Evolutionary conservation across 352 stramenopile species (phyloP), one percentile per base, ranked within the genome.

Genomic region (Pythium pyrilobum): DNA sequence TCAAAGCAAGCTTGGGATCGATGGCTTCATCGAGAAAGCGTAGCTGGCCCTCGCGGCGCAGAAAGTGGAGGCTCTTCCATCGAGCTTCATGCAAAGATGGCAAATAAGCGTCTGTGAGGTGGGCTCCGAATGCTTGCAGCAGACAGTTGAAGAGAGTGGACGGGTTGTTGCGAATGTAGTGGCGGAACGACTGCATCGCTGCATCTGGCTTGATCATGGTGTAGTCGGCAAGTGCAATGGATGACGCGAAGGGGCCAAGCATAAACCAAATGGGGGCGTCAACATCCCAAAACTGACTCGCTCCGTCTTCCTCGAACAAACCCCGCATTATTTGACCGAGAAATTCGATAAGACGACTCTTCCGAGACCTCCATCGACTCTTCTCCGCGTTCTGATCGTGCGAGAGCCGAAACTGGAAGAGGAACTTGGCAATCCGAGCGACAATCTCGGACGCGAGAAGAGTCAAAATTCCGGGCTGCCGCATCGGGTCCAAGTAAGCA

Each of bases 381-480:
- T 54, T 69, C 0, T 65, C 59, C 10, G 64, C 67, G 5, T 60
- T 72, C 7, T 72, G 42, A 58, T 88, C 71, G 36, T 83, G 74
- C 1, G 79, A 61, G 46, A 89, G 64, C 8, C 70, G 67, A 28
- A 80, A 89, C 4, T 73, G 73, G 33, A 93, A 89, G 8, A 92
- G 36, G 1, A 74, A 80, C 58, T 92, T 93, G 4, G 83, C 83
- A 24, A 93, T 37, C 28, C 83, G 73, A 37, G 74, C 65, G 25
- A 93, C 40, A 20, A 93, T 89, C 33, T 90, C 77, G 32, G 69
- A 68, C 13, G 82, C 78, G 9, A 93, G 71, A 6, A 93, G 55
- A 11, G 79, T 60, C 36, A 64, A 53, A 7, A 85, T 59, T 2
- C 83, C 83, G 10, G 71, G 70, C 52, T 91, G 80, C 0, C 66